Base-by-base conservation (phyloP, 2,329 filamentous ascomycete genomes). In the Neonectria faginata region DNA sequence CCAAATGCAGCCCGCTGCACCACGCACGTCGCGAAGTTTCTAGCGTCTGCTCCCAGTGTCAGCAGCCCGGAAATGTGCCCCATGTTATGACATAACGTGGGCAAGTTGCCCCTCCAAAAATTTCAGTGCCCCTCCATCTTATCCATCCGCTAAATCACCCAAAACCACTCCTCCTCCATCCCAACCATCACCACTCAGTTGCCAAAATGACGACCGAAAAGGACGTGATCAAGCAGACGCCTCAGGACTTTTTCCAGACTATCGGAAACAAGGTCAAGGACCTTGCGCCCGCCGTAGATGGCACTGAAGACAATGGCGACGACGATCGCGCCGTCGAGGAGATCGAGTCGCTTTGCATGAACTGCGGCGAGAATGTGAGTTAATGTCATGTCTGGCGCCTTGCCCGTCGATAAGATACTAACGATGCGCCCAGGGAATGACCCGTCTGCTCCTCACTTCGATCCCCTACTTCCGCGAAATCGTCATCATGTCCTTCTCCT, bases 401-500 rank as follows among this genome's bases (percentile, higher is more conserved):
- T 8, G 39, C 10, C 36, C 27, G 31, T 53, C 54, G 20, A 41
- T 9, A 27, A 57, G 20, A 41, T 48, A 47, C 69, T 72, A 64
- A 75, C 70, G 62, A n/a, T 36, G 2, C 31, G 3, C 52, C 11
- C 42, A 97, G 92, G 96, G 96, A 74, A 88, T 84, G 1, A 99
- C 96, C 14, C 88, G 91, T 64, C 87, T 99, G 22, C 89, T 99
- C 47, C 89, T 99, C 59, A 97, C 97, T 16, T 89, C 89, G 69
- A 97, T 99, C 60, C 96, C 96, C 16, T 98, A 93, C 85, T 99
- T 99, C 85, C 93, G 94, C 82, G 95, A 99, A 79, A 90, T 99
- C 68, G 93, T 99, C 74, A 88, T 99, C 79, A 97, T 97, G 90
- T 98, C 95, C 67, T 99, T 99, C 80, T 88, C 88, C 70, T 99